Evolutionary conservation across 805 yeast species (phyloP), one percentile per base, ranked within the genome.

Genomic region (Suhomyces faveliae): DNA sequence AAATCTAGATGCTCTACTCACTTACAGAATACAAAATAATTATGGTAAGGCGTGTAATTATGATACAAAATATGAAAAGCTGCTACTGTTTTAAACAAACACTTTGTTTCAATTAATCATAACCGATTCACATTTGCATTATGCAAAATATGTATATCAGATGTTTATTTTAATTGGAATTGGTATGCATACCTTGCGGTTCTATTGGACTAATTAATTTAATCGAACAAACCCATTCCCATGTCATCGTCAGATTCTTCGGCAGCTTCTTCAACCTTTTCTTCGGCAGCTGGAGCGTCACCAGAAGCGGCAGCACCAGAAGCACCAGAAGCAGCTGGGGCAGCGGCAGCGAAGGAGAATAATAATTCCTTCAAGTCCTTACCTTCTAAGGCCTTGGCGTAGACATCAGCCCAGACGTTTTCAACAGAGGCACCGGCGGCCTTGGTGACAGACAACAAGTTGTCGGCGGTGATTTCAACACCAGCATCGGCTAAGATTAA

Each of bases 401-500:
- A 89, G 63, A 88, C 81, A 67, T 87, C 87, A 66, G 94, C 87
- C 92, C 92, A 88, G 79, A 87, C 81, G 67, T 75, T 50, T 52
- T 87, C 95, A 67, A 86, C 88, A 49, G 80, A 76, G 67, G 90
- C 83, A 72, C 89, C 87, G 62, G 96, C 96, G 63, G 95, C 88
- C 66, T 76, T 67, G 73, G 89, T 77, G 71, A 89, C 76, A 59
- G 94, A 74, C 67, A 82, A 73, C 64, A 89, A 79, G 81, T 88
- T 89, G 74, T 87, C 92, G 62, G 94, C 53, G 59, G 96, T 81
- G 84, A 94, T 83, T 77, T 91, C 97, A 70, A 89, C 79, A 69
- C 89, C 97, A 68, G 97, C 89, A 73, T 92, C 99, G 62, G 97
- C 96, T 77, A 92, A 83, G 80, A 92, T 90, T 77, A 92, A 85